Conservation (phyloP, 257 asterid species). For the Solanum commersonii region DNA sequence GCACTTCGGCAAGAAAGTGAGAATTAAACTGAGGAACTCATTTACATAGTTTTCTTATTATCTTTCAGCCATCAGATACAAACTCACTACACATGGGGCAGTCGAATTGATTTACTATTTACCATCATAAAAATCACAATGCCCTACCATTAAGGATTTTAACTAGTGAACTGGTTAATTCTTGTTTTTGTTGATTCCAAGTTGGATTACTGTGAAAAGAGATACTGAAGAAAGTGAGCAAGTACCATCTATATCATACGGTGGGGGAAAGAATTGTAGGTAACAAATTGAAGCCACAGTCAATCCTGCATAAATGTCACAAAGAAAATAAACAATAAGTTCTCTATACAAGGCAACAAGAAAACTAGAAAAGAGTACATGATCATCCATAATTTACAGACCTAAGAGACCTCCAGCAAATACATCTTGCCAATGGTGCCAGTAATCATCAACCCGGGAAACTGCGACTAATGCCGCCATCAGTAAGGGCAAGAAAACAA, state of each 20-base stretch:
- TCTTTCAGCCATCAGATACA: neutral
- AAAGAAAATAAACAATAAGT: slow-evolving; percentile 6
- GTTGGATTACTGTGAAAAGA: neutral
- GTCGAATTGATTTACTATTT: neutral
- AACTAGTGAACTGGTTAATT: neutral
- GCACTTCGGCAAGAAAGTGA: neutral
- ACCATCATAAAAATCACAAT: neutral
- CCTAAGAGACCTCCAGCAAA: slow-evolving; percentile 68
- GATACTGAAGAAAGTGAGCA: neutral
- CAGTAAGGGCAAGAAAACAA: slow-evolving; percentile 56
- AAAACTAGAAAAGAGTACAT: neutral
- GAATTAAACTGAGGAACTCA: neutral
- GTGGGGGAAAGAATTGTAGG: slow-evolving; percentile 93
- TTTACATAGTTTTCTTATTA: neutral
- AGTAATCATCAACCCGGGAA: slow-evolving; percentile 80
- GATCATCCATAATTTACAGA: slow-evolving; percentile 9
- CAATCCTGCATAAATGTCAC: slow-evolving; percentile 44
- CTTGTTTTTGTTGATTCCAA: neutral
- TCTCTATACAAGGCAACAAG: neutral
- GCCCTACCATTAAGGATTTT: neutral
- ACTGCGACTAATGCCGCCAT: slow-evolving; percentile 69
- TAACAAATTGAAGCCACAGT: slow-evolving; percentile 78
- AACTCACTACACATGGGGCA: neutral
- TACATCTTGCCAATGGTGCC: slow-evolving; percentile 91
- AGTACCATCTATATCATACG: slow-evolving; percentile 72